These are phyloP conservation scores for Neobulgaria alba DNA, from an alignment of 2,329 filamentous ascomycete species.

Conservation along the genomic window DNA sequence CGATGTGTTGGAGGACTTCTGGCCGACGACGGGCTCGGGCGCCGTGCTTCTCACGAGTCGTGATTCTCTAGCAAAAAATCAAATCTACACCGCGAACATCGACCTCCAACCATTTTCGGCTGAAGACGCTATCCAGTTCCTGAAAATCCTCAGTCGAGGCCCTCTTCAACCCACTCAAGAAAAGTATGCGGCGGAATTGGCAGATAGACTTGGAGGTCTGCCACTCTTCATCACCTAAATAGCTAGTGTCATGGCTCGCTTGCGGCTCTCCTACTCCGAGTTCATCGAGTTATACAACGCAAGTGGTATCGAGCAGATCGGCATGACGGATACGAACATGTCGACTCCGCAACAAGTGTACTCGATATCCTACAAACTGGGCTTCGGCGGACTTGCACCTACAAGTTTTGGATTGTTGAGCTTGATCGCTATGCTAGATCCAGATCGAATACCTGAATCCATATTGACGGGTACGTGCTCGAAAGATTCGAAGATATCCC, in stretches of 20 bases:
- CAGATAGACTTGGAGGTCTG: slow-evolving; percentile 5
- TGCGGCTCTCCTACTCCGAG: slow-evolving; percentile 2
- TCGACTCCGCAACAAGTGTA: background rate
- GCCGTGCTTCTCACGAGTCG: slow-evolving; percentile 17
- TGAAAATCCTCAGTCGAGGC: background rate
- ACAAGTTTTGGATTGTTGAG: background rate
- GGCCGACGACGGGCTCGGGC: slow-evolving; percentile 11
- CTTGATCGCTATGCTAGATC: background rate
- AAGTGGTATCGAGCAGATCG: background rate
- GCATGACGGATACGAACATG: background rate
- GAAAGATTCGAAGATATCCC: background rate
- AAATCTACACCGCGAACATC: background rate
- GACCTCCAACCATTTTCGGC: background rate
- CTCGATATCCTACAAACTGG: background rate
- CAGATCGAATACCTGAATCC: background rate
- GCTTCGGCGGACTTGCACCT: background rate
- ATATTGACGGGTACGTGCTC: background rate
- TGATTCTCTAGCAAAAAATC: slow-evolving; percentile 1
- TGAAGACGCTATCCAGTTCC: background rate
- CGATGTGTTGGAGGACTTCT: slow-evolving; percentile 14
- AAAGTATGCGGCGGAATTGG: background rate
- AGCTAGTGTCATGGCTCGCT: slow-evolving; percentile 5
- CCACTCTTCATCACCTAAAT: slow-evolving; percentile 8
- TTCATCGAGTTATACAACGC: slow-evolving; percentile 1
- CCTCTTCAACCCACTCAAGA: background rate